Evolutionary conservation across 164 flowering plant species (phyloP).

Genomic region (Tinospora cordifolia): DNA sequence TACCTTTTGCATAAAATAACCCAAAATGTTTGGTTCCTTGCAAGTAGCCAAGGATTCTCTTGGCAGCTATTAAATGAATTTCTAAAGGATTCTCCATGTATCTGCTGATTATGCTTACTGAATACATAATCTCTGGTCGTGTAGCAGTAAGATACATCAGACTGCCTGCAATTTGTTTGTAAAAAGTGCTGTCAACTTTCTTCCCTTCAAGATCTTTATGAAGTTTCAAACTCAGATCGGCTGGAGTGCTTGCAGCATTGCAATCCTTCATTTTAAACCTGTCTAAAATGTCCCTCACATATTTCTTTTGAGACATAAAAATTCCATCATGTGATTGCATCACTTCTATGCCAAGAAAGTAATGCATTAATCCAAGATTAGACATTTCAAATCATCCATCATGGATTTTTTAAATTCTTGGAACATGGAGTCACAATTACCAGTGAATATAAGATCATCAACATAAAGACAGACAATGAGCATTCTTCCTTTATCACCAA

Average conservation of each 20-base stretch:
- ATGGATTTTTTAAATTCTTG: neutral
- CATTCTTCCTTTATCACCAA: neutral
- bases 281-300: neutral
- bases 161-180: neutral
- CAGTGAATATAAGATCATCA: neutral
- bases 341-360: neutral
- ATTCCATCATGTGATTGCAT: neutral
- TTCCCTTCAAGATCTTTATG: neutral
- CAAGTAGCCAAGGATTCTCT: neutral
- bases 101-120: neutral
- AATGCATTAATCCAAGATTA: neutral
- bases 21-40: neutral
- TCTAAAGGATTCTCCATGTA: neutral
- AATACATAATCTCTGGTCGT: too few species aligned
- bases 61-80: too few species aligned
- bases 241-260: neutral
- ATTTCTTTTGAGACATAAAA: neutral
- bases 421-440: neutral
- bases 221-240: neutral
- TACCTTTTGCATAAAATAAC: neutral
- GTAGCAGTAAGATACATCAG: neutral
- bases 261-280: conserved; percentile 1
- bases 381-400: conserved; percentile 2
- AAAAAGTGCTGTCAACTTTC: conserved; percentile 3
- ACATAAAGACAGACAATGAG: neutral